These are phyloP conservation scores for Plasmodium chabaudi DNA, from an alignment of 169 alveolate species.

Conservation along the genomic window DNA sequence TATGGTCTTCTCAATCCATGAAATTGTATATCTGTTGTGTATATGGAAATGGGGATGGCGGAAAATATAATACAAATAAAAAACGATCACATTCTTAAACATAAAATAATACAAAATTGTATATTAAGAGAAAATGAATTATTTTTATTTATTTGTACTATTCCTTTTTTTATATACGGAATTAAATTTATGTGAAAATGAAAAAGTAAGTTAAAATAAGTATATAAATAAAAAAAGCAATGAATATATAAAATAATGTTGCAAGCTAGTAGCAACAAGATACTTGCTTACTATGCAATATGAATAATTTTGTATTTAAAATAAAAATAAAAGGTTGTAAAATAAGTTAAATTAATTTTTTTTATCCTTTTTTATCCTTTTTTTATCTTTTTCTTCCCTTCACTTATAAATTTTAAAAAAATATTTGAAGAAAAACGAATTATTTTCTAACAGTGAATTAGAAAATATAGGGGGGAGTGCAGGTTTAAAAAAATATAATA, in stretches of 20 bases:
- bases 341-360: neutral
- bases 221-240: slow-evolving; percentile 2
- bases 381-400: slow-evolving; percentile 17
- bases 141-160: slow-evolving; percentile 5
- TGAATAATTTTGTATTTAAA: no score
- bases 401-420: neutral
- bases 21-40: neutral
- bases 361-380: no score
- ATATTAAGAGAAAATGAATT: slow-evolving; percentile 33
- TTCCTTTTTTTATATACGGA: slow-evolving; percentile 35
- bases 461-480: slow-evolving; percentile 76
- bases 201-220: slow-evolving; percentile 32
- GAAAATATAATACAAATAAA: no score
- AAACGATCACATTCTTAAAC: neutral
- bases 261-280: no score
- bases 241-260: neutral
- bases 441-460: slow-evolving; percentile 55
- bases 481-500: slow-evolving; percentile 41
- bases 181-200: slow-evolving; percentile 47
- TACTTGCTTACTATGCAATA: no score
- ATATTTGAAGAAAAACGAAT: slow-evolving; percentile 33
- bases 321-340: no score
- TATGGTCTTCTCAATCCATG: neutral
- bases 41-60: no score
- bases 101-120: slow-evolving; percentile 1